Evolutionary conservation across 208 protist genomes (phyloP), one percentile per base, ranked within the genome.

Genomic region (Acanthamoeba sp.): DNA sequence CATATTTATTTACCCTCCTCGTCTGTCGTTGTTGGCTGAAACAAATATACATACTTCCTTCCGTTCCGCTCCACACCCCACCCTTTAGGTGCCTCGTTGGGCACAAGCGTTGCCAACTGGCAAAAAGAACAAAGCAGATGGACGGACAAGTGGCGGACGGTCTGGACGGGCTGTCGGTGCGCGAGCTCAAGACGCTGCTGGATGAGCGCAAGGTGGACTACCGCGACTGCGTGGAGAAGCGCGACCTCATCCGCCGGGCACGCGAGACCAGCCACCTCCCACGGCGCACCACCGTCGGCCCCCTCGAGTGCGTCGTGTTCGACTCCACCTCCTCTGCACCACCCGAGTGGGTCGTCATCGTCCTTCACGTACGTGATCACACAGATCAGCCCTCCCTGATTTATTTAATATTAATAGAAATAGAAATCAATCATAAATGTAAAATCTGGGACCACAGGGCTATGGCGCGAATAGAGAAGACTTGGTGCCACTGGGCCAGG

Each of bases 191-290:
- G 64, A 40, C 64, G n/a, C 18, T 78, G 69, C 34, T 78, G 69
- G 69, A 78, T 22, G 69, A 78, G 69, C 69, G 69, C 20, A 38
- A 27, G 20, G 69, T 78, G 69, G 69, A 78, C 34, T 78, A 78
- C 34, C 69, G 69, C 20, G 69, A 78, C 69, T 78, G 69, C 69
- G 69, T 78, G 38, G 69, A 78, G 38, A 78, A 78, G 38, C 69
- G 69, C 6, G 69, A 78, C 69, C 69, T 78, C 36, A 22, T 78
- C 4, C 69, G 69, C 6, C 69, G 69, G 7, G 69, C 69, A 6
- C 69, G 36, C 10, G 69, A 78, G 14, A 78, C 69, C 16, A 14
- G 36, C 69, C 69, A 78, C 29, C 69, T 78, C 9, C 38, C 69
- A 1, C 29, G 69, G 1, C 29, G 38, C 20, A 38, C 69, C 69